These are phyloP conservation scores for Camellia sinensis DNA, from an alignment of 148 eudicot species.

Conservation along the genomic window DNA sequence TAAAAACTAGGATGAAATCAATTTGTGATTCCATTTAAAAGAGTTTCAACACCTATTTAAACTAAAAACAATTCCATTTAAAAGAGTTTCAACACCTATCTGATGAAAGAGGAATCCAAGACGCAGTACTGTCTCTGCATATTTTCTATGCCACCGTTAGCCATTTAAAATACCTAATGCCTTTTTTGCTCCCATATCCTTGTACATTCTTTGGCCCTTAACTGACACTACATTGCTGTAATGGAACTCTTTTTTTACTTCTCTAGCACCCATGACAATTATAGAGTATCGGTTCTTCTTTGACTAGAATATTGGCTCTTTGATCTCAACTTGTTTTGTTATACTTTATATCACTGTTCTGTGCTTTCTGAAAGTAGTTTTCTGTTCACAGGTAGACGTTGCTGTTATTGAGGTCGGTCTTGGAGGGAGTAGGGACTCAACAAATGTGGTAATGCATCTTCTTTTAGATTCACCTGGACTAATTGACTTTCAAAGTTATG, in stretches of 20 bases:
- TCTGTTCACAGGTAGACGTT: constrained; percentile 66
- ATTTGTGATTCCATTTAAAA: too few species aligned
- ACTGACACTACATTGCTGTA: not conserved
- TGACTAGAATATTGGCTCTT: not conserved
- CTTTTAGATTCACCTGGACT: not conserved
- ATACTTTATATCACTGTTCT: not conserved
- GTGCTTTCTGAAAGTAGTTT: constrained; percentile 1
- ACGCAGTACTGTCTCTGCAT: not conserved
- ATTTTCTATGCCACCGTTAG: not conserved
- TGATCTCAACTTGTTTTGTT: not conserved
- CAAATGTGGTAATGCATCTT: constrained; percentile 71
- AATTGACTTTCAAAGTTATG: not conserved
- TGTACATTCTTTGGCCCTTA: too few species aligned
- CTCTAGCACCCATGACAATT: not conserved
- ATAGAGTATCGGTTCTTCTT: not conserved
- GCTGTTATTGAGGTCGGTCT: constrained; percentile 90
- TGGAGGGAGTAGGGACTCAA: constrained; percentile 77
- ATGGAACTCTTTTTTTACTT: not conserved
- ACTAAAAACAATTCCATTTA: too few species aligned
- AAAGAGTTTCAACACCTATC: not conserved
- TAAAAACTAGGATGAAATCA: too few species aligned
- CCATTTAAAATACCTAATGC: too few species aligned
- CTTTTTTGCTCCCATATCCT: too few species aligned
- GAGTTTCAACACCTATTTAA: not conserved
- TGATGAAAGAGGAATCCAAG: not conserved